phyloP scores from a whole-genome alignment of 495 filamentous ascomycete genomes.

The Penicillium roqueforti region DNA sequence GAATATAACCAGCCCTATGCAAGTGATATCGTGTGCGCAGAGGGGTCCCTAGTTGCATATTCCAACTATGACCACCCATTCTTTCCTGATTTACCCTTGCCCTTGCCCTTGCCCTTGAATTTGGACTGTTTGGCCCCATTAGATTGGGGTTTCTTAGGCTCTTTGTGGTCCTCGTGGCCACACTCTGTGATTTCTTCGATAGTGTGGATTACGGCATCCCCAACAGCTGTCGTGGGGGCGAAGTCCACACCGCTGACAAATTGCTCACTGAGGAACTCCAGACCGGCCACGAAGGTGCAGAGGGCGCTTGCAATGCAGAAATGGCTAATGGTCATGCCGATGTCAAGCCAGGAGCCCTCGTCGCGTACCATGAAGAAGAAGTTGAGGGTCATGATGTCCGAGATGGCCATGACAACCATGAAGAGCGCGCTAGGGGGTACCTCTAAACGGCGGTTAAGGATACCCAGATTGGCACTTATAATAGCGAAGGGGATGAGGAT shows the following conservation, averaged over 20 bases:
- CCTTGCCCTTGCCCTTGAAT: conserved; percentile 9
- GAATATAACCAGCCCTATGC: neutral
- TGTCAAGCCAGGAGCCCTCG: conserved; percentile 95
- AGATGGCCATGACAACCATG: conserved; percentile 90
- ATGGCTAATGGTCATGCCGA: conserved; percentile 91
- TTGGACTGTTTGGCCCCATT: conserved; percentile 2
- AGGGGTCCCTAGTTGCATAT: neutral
- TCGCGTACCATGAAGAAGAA: conserved; percentile 98
- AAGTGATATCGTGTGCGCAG: neutral
- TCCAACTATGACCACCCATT: conserved; percentile 6
- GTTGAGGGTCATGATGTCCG: conserved; percentile 88
- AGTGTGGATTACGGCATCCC: conserved; percentile 14
- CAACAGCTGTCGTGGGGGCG: conserved; percentile 23
- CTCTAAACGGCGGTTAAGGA: conserved; percentile 81
- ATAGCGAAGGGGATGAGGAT: conserved; percentile 90
- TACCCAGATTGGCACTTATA: conserved; percentile 88
- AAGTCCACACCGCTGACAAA: conserved; percentile 83
- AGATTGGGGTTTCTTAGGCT: neutral
- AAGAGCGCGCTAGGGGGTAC: conserved; percentile 81
- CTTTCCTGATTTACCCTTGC: conserved; percentile 12
- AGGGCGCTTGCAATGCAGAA: conserved; percentile 88
- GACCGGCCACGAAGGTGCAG: conserved; percentile 82
- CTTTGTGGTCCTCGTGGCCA: conserved; percentile 16
- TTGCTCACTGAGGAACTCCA: conserved; percentile 81
- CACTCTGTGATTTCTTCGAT: conserved; percentile 17